Base-by-base conservation (phyloP, 345 rosid genomes). In the Gossypium stocksii region DNA sequence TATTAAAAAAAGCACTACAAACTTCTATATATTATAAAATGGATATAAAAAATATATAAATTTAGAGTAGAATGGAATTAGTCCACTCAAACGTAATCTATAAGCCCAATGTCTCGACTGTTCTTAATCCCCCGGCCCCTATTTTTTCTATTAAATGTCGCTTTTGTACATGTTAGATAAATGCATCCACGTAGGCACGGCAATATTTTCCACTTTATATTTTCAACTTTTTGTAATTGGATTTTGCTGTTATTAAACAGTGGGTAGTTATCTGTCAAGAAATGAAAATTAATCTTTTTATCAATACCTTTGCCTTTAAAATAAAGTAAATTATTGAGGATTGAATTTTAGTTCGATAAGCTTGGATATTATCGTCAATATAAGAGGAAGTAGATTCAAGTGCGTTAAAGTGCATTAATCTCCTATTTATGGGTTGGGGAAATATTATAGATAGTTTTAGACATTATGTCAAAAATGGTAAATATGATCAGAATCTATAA, bases 391-490 rank as follows among this genome's bases (percentile, higher is more conserved):
- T 34, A 34, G 1, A 1, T 34, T 34, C 1, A 1, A 5, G 7
- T 34, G 7, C 0, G 7, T 5, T 34, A 2, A 34, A 5, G 1
- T 6, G 7, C 1, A 34, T 34, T 5, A 34, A 4, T 0, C 7
- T 5, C 41, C 7, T 34, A 34, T 34, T 5, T 5, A 34, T 34
- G 1, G 0, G 1, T 34, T 0, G 7, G 1, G 0, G 5, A 34
- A 0, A 4, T 0, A 34, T 34, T 34, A 34, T 34, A 0, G 0
- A 0, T 34, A 34, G 1, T 34, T 34, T 5, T 34, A 34, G 0
- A 0, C 0, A 5, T 5, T 34, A 0, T 5, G 7, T 0, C 7
- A 34, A 1, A 34, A 34, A 5, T 34, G 5, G 7, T 34, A 34
- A 34, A 34, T 34, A 4, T 6, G 1, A 34, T 34, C 1, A 4